Evolutionary conservation across 2,329 filamentous ascomycete species (phyloP).

Genomic region (Piedraia hortae): DNA sequence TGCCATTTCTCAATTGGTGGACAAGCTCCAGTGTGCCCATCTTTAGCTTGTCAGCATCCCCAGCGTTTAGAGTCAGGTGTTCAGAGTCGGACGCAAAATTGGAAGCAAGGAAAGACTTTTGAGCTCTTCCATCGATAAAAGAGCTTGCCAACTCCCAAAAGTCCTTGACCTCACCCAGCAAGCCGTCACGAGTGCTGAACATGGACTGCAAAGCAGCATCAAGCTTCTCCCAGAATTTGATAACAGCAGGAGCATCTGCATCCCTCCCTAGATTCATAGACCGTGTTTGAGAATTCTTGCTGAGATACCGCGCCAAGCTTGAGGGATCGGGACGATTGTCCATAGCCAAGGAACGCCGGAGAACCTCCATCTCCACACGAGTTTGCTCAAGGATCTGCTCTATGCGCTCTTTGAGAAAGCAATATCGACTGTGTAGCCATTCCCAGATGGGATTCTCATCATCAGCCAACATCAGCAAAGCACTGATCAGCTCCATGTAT

Average conservation of each 20-base stretch:
- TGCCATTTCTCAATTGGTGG: constrained; percentile 49
- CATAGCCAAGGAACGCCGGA: constrained; percentile 53
- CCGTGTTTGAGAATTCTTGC: constrained; percentile 28
- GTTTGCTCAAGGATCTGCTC: constrained; percentile 55
- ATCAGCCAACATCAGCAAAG: constrained; percentile 78
- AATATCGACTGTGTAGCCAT: constrained; percentile 74
- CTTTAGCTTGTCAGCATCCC: constrained; percentile 43
- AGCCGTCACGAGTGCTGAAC: constrained; percentile 44
- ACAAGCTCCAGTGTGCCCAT: constrained; percentile 62
- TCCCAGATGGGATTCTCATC: constrained; percentile 92
- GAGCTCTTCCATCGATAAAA: constrained; percentile 67
- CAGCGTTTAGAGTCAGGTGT: constrained; percentile 59
- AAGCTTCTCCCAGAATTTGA: constrained; percentile 85
- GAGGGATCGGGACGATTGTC: constrained; percentile 42
- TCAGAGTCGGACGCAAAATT: constrained; percentile 30
- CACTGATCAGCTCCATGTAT: constrained; percentile 70
- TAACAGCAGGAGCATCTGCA: constrained; percentile 45
- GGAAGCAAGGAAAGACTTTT: constrained; percentile 39
- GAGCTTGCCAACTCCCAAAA: constrained; percentile 84
- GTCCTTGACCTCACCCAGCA: constrained; percentile 69
- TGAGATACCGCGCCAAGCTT: constrained; percentile 46
- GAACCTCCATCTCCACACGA: constrained; percentile 73
- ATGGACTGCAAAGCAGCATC: constrained; percentile 44
- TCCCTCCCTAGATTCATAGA: constrained; percentile 5
- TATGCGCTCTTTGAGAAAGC: constrained; percentile 70